A percentile compares a stretch with the other conserved stretches of the same genome.
Conservation (phyloP, 768 basidiomycete species). For the Lentinula sp. region DNA sequence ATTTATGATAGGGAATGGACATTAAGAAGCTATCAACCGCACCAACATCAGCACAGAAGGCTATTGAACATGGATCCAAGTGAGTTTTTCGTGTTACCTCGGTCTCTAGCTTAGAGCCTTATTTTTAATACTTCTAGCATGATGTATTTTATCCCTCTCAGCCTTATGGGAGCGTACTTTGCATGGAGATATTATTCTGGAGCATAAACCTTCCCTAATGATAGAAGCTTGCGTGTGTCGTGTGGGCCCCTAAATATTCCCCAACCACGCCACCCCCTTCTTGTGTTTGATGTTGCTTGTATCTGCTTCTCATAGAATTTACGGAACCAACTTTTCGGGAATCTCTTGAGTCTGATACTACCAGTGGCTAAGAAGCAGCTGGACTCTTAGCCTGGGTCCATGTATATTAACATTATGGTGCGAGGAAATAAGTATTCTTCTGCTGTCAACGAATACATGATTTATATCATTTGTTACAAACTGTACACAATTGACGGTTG, state of each 20-base stretch:
- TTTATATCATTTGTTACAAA: too few relatives aligned
- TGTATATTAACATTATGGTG: too few relatives aligned
- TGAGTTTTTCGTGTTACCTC: slow-evolving; percentile 24
- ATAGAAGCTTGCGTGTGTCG: slow-evolving; percentile 19
- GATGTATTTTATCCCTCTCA: slow-evolving; percentile 83
- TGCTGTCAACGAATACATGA: too few relatives aligned
- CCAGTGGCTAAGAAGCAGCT: too few relatives aligned
- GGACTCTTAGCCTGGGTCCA: too few relatives aligned
- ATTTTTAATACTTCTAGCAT: slow-evolving; percentile 32
- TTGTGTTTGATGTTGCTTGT: not conserved
- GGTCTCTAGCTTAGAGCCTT: slow-evolving; percentile 7
- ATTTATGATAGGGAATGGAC: slow-evolving; percentile 36
- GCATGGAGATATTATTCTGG: slow-evolving; percentile 72
- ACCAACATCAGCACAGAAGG: slow-evolving; percentile 32
- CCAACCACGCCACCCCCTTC: not conserved
- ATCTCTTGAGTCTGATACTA: too few relatives aligned
- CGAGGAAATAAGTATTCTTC: too few relatives aligned
- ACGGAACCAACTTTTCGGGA: not conserved
- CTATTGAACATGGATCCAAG: slow-evolving; percentile 67
- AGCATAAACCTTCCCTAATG: slow-evolving; percentile 21
- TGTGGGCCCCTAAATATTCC: not conserved
- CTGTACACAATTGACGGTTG: too few relatives aligned
- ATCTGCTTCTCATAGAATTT: not conserved
- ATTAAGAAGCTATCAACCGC: slow-evolving; percentile 42
- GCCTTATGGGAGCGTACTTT: slow-evolving; percentile 78